phyloP scores from a whole-genome alignment of 345 rosid genomes.

The Eucalyptus microcorys region DNA sequence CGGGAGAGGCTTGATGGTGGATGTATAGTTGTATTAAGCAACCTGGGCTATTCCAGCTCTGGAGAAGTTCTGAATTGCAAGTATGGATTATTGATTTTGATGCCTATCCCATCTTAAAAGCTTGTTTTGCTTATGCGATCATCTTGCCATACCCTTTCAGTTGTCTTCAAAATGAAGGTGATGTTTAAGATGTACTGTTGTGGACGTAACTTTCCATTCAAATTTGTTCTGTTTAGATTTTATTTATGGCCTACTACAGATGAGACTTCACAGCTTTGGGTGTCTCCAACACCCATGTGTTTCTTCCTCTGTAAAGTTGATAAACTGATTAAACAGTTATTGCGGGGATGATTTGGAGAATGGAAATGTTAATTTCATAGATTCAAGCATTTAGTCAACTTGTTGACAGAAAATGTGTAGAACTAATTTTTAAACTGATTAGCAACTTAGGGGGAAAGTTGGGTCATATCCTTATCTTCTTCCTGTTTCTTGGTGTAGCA shows the following conservation, averaged over 20 bases:
- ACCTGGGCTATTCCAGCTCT: slow-evolving; percentile 86
- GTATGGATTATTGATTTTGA: slow-evolving; percentile 26
- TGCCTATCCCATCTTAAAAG: neutral
- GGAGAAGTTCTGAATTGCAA: slow-evolving; percentile 98
- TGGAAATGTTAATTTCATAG: neutral
- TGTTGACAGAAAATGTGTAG: neutral
- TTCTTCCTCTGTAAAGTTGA: neutral
- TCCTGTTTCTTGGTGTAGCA: neutral
- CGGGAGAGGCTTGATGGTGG: slow-evolving; percentile 83
- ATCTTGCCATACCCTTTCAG: neutral
- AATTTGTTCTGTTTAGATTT: neutral
- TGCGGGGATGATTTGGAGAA: neutral
- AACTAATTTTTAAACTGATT: neutral
- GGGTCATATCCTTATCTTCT: neutral
- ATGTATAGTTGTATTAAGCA: slow-evolving; percentile 70
- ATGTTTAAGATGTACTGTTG: neutral
- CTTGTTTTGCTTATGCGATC: neutral
- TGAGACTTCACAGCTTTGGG: neutral
- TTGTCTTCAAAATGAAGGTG: neutral
- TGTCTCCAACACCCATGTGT: neutral
- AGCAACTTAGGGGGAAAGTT: neutral
- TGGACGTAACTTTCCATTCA: neutral
- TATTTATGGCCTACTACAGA: neutral
- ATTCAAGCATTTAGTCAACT: neutral
- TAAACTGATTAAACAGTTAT: neutral